These are phyloP conservation scores for Flaveria brownii DNA, from an alignment of 129 eudicot genomes.

Conservation along the genomic window DNA sequence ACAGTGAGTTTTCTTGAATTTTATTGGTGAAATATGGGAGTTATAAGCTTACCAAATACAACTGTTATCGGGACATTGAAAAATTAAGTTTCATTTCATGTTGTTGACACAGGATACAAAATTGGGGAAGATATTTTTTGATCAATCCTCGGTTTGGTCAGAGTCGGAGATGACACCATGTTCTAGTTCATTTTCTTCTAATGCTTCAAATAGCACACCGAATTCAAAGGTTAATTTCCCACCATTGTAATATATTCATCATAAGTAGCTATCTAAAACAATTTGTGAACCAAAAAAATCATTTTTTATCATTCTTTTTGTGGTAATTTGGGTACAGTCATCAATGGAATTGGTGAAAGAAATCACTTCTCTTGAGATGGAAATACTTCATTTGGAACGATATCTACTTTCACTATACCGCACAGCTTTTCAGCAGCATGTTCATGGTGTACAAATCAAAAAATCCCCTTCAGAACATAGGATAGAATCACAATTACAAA, in stretches of 20 bases:
- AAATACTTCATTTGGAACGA: constrained; percentile 66
- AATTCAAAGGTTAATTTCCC: constrained; percentile 34
- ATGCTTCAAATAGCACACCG: constrained; percentile 30
- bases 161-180: constrained; percentile 42
- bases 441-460: constrained; percentile 29
- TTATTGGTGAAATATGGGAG: background rate
- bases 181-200: constrained; percentile 35
- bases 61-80: background rate
- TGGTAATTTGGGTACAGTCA: constrained; percentile 47
- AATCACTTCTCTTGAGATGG: constrained; percentile 60
- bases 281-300: background rate
- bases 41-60: background rate
- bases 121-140: constrained; percentile 29
- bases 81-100: background rate
- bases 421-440: constrained; percentile 55
- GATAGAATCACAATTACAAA: constrained; percentile 31
- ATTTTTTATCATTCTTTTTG: background rate
- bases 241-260: background rate
- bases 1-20: background rate
- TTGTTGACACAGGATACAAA: constrained; percentile 32
- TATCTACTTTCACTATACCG: constrained; percentile 72
- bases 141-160: constrained; percentile 39
- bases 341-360: constrained; percentile 75
- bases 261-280: constrained; percentile 5
- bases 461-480: constrained; percentile 26